phyloP scores from a whole-genome alignment of 257 asterid genomes.

The Solanum chiquidenum region DNA sequence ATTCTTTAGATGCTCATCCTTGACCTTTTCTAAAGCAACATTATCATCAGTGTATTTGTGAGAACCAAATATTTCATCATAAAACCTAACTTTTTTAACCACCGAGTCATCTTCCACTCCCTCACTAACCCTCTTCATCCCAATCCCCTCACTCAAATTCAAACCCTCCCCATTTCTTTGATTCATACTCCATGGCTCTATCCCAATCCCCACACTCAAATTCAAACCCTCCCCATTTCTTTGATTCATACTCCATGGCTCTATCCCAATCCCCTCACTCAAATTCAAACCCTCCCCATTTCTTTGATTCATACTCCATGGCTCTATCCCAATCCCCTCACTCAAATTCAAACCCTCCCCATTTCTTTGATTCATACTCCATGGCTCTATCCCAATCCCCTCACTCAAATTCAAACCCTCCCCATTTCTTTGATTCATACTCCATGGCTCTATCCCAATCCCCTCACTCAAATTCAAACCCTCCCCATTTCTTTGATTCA shows the following conservation, averaged over 20 bases:
- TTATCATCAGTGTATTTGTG: background rate
- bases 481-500: background rate
- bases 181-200: constrained; percentile 1
- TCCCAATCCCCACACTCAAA: background rate
- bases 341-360: background rate
- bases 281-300: background rate
- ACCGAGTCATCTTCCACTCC: constrained; percentile 13
- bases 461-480: background rate
- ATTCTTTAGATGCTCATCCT: background rate
- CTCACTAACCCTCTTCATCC: constrained; percentile 40
- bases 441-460: constrained; percentile 20
- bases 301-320: background rate
- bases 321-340: background rate
- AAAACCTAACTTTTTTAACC: constrained; percentile 32
- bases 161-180: background rate
- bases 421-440: background rate
- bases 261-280: background rate
- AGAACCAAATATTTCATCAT: constrained; percentile 5
- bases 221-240: background rate
- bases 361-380: background rate
- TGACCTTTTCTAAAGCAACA: background rate
- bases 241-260: background rate
- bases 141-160: background rate
- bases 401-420: background rate
- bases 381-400: background rate